Percentiles rank a stretch among this genome's conserved stretches.
Conservation (phyloP, 225 moss, liverwort and hornwort genomes). For the Lunularia cruciata region DNA sequence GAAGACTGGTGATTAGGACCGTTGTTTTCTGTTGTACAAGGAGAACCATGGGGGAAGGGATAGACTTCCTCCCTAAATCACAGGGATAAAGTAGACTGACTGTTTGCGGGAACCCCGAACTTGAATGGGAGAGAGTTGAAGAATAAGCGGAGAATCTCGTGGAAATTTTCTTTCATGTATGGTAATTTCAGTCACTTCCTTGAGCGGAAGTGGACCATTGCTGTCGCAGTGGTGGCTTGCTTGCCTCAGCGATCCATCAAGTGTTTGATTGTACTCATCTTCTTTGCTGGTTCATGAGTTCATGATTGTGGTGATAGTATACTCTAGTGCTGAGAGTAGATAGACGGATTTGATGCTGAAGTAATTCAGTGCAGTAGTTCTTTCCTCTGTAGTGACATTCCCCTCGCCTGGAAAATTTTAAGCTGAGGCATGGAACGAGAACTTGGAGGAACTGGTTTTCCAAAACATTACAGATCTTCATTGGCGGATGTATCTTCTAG, state of each 20-base stretch:
- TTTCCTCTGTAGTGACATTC: background rate
- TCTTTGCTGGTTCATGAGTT: background rate
- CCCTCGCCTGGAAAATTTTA: background rate
- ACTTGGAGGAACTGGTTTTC: background rate
- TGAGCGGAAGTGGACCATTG: background rate
- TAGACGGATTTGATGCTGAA: background rate
- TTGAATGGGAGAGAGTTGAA: no score
- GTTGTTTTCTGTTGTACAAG: no score
- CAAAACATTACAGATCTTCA: background rate
- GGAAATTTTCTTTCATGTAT: no score
- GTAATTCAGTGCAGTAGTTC: background rate
- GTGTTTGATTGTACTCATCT: background rate
- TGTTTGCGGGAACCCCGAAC: no score
- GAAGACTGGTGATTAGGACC: no score
- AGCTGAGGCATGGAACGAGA: conserved; percentile 2
- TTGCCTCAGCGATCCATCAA: background rate
- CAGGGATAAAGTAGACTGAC: no score
- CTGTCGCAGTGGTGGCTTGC: background rate
- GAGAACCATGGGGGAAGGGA: no score
- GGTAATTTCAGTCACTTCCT: no score
- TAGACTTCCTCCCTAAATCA: no score
- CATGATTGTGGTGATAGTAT: background rate
- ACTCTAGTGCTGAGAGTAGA: background rate
- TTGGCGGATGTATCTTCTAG: no score
- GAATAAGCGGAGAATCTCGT: no score